Percentiles rank a stretch among this genome's conserved stretches.
These are phyloP conservation scores for Penicillium egyptiacum DNA, from an alignment of 495 filamentous ascomycete genomes.

Conservation along the genomic window DNA sequence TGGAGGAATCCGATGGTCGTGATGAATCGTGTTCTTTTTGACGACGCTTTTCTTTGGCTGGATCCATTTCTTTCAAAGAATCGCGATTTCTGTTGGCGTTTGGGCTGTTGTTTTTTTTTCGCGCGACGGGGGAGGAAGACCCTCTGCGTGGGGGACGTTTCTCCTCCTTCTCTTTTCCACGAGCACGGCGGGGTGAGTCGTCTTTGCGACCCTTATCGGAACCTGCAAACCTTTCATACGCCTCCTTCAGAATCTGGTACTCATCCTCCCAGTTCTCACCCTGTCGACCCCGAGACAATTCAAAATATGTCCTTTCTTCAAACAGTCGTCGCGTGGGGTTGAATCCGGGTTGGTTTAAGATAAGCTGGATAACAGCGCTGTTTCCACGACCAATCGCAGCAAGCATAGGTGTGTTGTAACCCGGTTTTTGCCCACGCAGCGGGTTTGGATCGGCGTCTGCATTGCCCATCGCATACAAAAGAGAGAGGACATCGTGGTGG, in stretches of 20 bases:
- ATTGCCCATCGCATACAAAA: constrained; percentile 77
- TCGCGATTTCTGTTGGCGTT: constrained; percentile 30
- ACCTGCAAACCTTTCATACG: constrained; percentile 65
- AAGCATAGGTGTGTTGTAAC: constrained; percentile 83
- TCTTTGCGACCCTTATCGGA: constrained; percentile 43
- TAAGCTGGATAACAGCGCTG: constrained; percentile 72
- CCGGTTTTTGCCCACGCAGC: constrained; percentile 46
- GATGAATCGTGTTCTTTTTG: constrained; percentile 41
- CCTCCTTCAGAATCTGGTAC: constrained; percentile 73
- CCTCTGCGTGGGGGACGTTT: constrained; percentile 50
- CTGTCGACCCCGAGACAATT: constrained; percentile 76
- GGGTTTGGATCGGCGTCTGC: constrained; percentile 79
- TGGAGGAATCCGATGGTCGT: constrained; percentile 28
- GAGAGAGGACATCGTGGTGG: constrained; percentile 79
- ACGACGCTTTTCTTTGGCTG: constrained; percentile 36
- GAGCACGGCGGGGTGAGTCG: constrained; percentile 55
- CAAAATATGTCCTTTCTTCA: constrained; percentile 74
- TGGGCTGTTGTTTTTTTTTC: constrained; percentile 43
- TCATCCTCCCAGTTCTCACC: constrained; percentile 91
- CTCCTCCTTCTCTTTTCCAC: constrained; percentile 55
- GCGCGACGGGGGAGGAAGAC: constrained; percentile 49
- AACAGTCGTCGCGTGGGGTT: constrained; percentile 68
- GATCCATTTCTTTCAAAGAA: constrained; percentile 29
- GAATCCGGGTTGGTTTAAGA: constrained; percentile 75
- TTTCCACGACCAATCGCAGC: constrained; percentile 92